Conservation (phyloP, 2,329 filamentous ascomycete species). For the Cladobotryum mycophilum region DNA sequence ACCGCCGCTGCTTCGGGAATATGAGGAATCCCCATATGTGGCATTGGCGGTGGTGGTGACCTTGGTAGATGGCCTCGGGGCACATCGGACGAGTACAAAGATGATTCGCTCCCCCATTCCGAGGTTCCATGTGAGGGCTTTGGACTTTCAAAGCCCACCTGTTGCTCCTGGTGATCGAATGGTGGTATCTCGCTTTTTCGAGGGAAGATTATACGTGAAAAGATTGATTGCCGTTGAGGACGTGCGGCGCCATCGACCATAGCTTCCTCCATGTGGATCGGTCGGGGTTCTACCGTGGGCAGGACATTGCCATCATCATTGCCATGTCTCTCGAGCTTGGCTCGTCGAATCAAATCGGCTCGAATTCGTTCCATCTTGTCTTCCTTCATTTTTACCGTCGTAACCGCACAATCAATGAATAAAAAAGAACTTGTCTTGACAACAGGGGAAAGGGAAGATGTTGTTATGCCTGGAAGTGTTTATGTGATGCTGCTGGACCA, state of each 20-base stretch:
- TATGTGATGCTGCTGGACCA: too few species aligned
- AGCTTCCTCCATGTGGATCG: slow-evolving; percentile 1
- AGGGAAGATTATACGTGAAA: slow-evolving; percentile 16
- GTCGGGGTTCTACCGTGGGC: slow-evolving; percentile 10
- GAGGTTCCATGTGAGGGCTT: slow-evolving; percentile 39
- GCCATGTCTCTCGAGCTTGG: slow-evolving; percentile 21
- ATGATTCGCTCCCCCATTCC: not conserved
- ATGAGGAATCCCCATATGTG: not conserved
- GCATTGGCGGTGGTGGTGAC: not conserved
- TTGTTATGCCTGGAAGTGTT: too few species aligned
- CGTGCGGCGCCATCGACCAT: not conserved
- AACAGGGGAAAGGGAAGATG: too few species aligned
- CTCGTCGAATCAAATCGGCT: slow-evolving; percentile 26
- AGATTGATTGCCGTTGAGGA: slow-evolving; percentile 5
- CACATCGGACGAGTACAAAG: not conserved
- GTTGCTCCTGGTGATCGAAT: slow-evolving; percentile 15
- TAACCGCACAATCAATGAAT: too few species aligned
- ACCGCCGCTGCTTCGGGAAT: not conserved
- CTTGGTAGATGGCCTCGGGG: not conserved
- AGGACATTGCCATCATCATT: slow-evolving; percentile 12
- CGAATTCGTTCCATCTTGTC: slow-evolving; percentile 26
- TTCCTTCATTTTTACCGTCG: not conserved
- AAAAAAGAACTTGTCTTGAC: not conserved
- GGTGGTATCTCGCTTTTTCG: slow-evolving; percentile 13
- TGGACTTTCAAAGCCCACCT: slow-evolving; percentile 30